phyloP scores from a whole-genome alignment of 1,284 basidiomycete genomes.

The Ustilago vetiveriae region DNA sequence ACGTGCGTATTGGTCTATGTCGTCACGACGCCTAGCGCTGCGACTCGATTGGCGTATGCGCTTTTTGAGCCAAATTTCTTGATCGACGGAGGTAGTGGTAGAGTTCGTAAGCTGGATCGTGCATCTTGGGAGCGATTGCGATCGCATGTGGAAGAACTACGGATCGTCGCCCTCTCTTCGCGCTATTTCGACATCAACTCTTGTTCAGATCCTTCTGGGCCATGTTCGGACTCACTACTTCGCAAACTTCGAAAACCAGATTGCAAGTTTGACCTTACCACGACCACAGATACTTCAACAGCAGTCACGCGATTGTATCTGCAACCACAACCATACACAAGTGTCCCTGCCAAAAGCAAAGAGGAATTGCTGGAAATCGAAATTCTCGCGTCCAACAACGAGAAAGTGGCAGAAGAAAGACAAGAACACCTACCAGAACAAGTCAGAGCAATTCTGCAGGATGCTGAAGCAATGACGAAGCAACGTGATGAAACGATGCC shows the following conservation, averaged over 20 bases:
- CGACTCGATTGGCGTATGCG: conserved; percentile 27
- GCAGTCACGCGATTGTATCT: conserved; percentile 17
- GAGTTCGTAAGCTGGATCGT: conserved; percentile 32
- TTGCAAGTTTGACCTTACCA: conserved; percentile 33
- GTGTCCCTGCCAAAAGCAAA: conserved; percentile 14
- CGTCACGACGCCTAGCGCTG: not conserved
- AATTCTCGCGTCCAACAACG: conserved; percentile 16
- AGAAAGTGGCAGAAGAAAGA: conserved; percentile 1
- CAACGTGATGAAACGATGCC: not conserved
- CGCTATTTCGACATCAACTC: conserved; percentile 1
- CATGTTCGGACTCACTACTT: too few species aligned
- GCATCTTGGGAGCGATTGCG: conserved; percentile 40
- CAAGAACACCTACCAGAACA: conserved; percentile 17
- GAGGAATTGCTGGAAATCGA: conserved; percentile 39
- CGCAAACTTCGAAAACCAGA: conserved; percentile 14
- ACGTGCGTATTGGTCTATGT: conserved; percentile 45
- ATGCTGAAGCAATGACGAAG: conserved; percentile 17
- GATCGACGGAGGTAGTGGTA: conserved; percentile 12
- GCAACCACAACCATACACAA: conserved; percentile 25
- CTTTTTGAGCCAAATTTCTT: conserved; percentile 53
- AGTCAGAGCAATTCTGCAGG: conserved; percentile 20
- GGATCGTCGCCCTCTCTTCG: conserved; percentile 36
- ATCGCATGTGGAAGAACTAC: conserved; percentile 42
- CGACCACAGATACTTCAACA: not conserved
- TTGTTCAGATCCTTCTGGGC: too few species aligned